Evolutionary conservation across 306 rosid genomes (phyloP), one percentile per base, ranked within the genome.

Genomic region (Fagus crenata): DNA sequence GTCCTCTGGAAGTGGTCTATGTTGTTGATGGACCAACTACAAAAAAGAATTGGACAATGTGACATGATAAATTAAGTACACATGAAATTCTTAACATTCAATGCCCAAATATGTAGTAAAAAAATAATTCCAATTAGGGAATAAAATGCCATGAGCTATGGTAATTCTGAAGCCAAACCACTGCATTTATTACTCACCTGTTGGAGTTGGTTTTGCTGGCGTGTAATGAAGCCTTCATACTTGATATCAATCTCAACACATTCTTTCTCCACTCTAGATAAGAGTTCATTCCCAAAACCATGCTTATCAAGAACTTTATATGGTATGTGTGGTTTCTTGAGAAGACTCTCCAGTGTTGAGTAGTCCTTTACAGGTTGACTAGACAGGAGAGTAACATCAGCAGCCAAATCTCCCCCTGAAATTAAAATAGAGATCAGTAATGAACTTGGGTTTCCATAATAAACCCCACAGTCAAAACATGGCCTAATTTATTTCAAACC

Each of bases 221-320:
- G 96, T 72, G 80, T 65, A 82, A 95, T 95, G 91, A 95, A 95
- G 77, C 98, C 98, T 78, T 90, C 97, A 64, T 95, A 95, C 85
- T 95, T 95, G 75, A 95, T 92, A 82, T 95, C 97, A 41, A 95
- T 88, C 86, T 92, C 97, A 33, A 92, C 91, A 76, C 98, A 95
- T 78, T 87, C 92, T 84, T 90, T 95, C 78, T 94, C 98, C 70
- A 81, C 79, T 86, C 86, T 90, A 64, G 95, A 82, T 77, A 94
- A 78, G 68, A 78, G 81, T 37, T 72, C 83, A 84, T 88, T 82
- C 61, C 98, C 93, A 77, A 88, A 90, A 72, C 97, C 97, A 81
- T 94, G 97, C 80, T 89, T 88, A 81, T 92, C 97, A 76, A 95
- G 86, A 78, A 87, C 76, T 75, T 61, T 81, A 78, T 95, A 95